A percentile compares a stretch with the other conserved stretches of the same genome.
These are phyloP conservation scores for Yamadazyma buinensis DNA, from an alignment of 1,139 yeast species.

Conservation along the genomic window DNA sequence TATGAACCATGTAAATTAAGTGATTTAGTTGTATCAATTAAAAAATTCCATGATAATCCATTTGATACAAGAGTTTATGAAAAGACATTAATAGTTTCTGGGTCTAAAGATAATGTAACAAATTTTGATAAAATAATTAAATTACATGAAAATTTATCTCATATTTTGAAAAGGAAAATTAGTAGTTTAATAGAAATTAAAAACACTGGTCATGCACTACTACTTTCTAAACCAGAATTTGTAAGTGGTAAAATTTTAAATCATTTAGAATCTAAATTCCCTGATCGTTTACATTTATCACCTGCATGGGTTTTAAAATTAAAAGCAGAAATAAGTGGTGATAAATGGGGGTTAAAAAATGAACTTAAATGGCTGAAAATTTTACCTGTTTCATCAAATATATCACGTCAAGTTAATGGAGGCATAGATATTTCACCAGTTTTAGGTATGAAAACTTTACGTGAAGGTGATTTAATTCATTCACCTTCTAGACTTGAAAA, in stretches of 20 bases:
- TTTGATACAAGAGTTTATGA: slow-evolving; percentile 29
- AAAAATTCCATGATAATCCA: slow-evolving; percentile 32
- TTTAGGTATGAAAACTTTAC: slow-evolving; percentile 70
- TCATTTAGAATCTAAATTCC: slow-evolving; percentile 51
- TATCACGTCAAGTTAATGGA: slow-evolving; percentile 28
- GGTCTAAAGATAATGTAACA: slow-evolving; percentile 55
- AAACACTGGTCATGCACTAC: slow-evolving; percentile 63
- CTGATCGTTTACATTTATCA: slow-evolving; percentile 46
- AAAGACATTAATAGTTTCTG: slow-evolving; percentile 53
- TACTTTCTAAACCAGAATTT: slow-evolving; percentile 62
- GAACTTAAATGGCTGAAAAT: slow-evolving; percentile 67
- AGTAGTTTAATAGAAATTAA: slow-evolving; percentile 38
- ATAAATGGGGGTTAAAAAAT: slow-evolving; percentile 78
- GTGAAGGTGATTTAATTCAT: slow-evolving; percentile 61
- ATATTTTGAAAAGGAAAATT: slow-evolving; percentile 25
- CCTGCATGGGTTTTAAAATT: slow-evolving; percentile 63
- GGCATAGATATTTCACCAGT: slow-evolving; percentile 39
- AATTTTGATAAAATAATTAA: slow-evolving; percentile 35
- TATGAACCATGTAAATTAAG: slow-evolving; percentile 39
- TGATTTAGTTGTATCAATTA: slow-evolving; percentile 42
- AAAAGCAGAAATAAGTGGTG: slow-evolving; percentile 60
- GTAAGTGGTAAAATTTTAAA: slow-evolving; percentile 60
- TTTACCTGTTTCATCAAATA: slow-evolving; percentile 45
- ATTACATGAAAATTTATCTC: slow-evolving; percentile 22
- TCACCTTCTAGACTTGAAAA: slow-evolving; percentile 55